Evolutionary conservation across 208 protist species (phyloP), one percentile per base, ranked within the genome.

Genomic region (Wallacemonas sp.): DNA sequence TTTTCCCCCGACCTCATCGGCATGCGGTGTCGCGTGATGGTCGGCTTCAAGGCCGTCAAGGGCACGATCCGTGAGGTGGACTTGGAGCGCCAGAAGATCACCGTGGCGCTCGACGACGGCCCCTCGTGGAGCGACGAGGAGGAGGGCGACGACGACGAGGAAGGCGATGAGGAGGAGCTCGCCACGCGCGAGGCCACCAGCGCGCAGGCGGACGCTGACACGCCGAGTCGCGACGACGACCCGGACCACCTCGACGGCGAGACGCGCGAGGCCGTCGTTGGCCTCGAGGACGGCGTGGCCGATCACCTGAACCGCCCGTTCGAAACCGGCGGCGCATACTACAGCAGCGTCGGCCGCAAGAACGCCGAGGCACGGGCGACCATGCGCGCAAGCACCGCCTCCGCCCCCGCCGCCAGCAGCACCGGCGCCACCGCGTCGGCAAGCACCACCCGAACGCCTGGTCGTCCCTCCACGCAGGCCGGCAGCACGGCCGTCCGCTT

Each of bases 61-160:
- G 88, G 91, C 41, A 83, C 81, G 25, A 87, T 96, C 39, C 81
- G 92, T 11, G 79, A 68, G 5, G 79, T 96, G 3, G 65, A 91
- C 31, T 48, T 52, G 7, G 74, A 84, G 20, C 76, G 76, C 57
- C 61, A 71, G 23, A 90, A 84, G 41, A 57, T 97, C 20, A 61
- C 57, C n/a, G 88, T 97, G 61, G 85, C 79, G 57, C 63, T 91
- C 3, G 86, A 76, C 18, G 71, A 65, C 44, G 48, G 20, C 16
- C 23, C 26, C 25, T 39, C 29, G 5, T 25, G n/a, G 44, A 67
- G 52, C 20, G 65, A 77, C 29, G 70, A 75, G 26, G 65, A 67
- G 16, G 70, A 8, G 0, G 54, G 72, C n/a, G 73, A 79, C 18
- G 67, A 46, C 12, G 71, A 26, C 22, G 57, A 32, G 5, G 63